These are phyloP conservation scores for Conoideocrella luteorostrata DNA, from an alignment of 2,329 filamentous ascomycete species.

Conservation along the genomic window DNA sequence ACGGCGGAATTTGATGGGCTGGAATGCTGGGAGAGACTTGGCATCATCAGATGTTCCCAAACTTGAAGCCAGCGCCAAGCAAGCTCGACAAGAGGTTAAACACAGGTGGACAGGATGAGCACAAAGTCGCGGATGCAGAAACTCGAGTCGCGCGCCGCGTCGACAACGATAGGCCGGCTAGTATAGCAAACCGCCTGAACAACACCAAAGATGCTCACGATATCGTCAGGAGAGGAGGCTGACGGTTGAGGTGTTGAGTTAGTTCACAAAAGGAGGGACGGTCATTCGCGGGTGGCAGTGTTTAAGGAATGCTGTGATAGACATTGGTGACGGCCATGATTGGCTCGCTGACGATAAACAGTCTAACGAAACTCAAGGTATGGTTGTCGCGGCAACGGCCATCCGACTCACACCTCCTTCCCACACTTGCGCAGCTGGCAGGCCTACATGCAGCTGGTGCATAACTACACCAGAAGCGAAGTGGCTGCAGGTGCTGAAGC, in stretches of 20 bases:
- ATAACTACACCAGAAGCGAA: too few relatives aligned
- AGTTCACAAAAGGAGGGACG: conserved; percentile 1
- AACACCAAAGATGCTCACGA: neutral
- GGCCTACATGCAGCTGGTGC: too few relatives aligned
- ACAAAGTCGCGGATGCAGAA: neutral
- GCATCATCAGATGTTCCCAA: neutral
- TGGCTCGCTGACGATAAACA: conserved; percentile 10
- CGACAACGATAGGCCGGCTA: neutral
- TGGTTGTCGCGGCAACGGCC: conserved; percentile 9
- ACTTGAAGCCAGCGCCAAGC: neutral
- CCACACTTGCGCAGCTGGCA: neutral
- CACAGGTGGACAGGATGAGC: neutral
- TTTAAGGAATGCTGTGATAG: conserved; percentile 12
- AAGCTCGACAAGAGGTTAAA: neutral
- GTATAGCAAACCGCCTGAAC: neutral
- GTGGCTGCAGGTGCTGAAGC: conserved; percentile 2
- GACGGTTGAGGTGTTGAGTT: conserved; percentile 3
- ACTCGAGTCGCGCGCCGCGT: neutral
- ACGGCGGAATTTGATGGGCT: conserved; percentile 8
- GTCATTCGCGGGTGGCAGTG: conserved; percentile 3
- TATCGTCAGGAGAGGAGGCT: neutral
- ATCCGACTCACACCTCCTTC: neutral
- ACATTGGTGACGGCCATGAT: conserved; percentile 4
- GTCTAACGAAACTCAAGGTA: neutral
- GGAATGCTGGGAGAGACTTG: conserved; percentile 22